Evolutionary conservation across 2,329 filamentous ascomycete species (phyloP), one percentile per base, ranked within the genome.

Genomic region (Moelleriella libera): DNA sequence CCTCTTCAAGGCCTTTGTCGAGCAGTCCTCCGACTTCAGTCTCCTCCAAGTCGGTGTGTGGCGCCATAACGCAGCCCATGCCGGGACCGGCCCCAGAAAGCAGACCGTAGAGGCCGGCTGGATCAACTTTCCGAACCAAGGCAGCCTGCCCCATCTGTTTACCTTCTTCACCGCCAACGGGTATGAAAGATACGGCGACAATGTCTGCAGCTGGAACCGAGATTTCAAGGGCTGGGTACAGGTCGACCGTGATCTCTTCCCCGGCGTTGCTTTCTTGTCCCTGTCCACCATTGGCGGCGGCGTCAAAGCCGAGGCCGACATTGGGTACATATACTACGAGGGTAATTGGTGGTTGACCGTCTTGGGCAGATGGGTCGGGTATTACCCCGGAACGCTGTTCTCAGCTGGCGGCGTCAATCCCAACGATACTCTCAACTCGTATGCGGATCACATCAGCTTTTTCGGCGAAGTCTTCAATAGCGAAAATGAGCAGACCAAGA

Each of bases 401-500:
- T 52, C 50, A 11, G 29, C 45, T 9, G 44, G 39, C 5, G 40
- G 42, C 11, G 49, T 50, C 11, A 30, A 41, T 12, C 29, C 47
- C 4, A 32, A 31, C 1, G 43, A 47, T 9, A 55, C 54, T 3
- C 50, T 56, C 4, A 47, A 47, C 14, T 7, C 14, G 6, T 46
- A 52, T 34, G 44, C 53, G 2, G 45, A 49, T 12, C 30, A 44
- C 11, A 51, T 56, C 43, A 43, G 48, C 44, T 55, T 51, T 9
- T 56, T 51, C 40, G 54, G 53, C 30, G 54, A 56, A 31, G 46
- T 56, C 9, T 55, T 48, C 48, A 55, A 56, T 45, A 52, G 52
- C 45, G 52, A 47, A 31, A 12, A 47, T 8, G n/a, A 31, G 3
- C 10, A 52, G 44, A 54, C 52, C 5, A 52, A 47, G 12, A 55